Evolutionary conservation across 768 basidiomycete genomes (phyloP).

Genomic region (Phallus indusiatus): DNA sequence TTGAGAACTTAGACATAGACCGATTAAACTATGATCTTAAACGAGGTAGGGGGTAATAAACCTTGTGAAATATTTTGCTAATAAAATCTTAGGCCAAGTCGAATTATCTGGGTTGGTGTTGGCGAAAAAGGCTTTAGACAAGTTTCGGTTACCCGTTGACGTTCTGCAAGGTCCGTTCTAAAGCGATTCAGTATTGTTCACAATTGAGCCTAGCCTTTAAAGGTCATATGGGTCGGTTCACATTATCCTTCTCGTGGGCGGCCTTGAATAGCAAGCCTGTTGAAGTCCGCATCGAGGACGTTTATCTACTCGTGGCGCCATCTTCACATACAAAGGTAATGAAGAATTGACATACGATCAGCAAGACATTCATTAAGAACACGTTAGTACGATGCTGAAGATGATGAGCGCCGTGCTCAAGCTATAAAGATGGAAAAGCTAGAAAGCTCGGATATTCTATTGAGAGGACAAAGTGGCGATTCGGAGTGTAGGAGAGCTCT

Average conservation of each 20-base stretch:
- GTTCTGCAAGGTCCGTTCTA: slow-evolving; percentile 71
- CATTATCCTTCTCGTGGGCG: slow-evolving; percentile 81
- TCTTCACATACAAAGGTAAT: slow-evolving; percentile 47
- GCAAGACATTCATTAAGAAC: background rate
- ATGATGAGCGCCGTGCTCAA: slow-evolving; percentile 76
- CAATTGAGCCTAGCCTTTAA: background rate
- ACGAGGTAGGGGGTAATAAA: slow-evolving; percentile 43
- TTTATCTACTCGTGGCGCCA: slow-evolving; percentile 88
- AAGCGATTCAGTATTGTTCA: background rate
- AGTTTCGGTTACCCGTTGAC: slow-evolving; percentile 91
- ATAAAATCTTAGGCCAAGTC: slow-evolving; percentile 46
- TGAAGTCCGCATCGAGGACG: slow-evolving; percentile 85
- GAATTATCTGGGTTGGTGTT: slow-evolving; percentile 74
- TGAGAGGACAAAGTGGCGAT: slow-evolving; percentile 46
- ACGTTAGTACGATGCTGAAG: slow-evolving; percentile 51
- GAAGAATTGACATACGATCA: background rate
- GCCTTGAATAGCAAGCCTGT: slow-evolving; percentile 85
- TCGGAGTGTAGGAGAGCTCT: slow-evolving; percentile 32
- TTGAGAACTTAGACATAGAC: slow-evolving; percentile 91
- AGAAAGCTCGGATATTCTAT: slow-evolving; percentile 77
- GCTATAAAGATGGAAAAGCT: slow-evolving; percentile 84
- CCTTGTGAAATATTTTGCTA: slow-evolving; percentile 9
- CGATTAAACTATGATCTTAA: slow-evolving; percentile 91
- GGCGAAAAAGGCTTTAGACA: slow-evolving; percentile 90
- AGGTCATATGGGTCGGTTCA: slow-evolving; percentile 84